A percentile compares a stretch with the other conserved stretches of the same genome.
Evolutionary conservation across 495 filamentous ascomycete genomes (phyloP).

Genomic region (Daldinia bambusicola): DNA sequence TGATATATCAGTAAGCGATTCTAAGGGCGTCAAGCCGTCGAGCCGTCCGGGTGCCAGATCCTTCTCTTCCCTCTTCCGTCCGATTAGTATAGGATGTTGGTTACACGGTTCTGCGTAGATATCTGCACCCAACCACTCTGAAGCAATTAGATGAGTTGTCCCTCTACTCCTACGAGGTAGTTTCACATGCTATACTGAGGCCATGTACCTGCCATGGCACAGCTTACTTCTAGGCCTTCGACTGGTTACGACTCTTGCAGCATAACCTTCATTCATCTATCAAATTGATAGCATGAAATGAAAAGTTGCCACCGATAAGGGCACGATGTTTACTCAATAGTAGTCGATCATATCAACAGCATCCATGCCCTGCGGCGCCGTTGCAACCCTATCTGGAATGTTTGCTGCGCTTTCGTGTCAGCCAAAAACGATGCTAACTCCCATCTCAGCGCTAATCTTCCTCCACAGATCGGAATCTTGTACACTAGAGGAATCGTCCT

Average conservation of each 20-base stretch:
- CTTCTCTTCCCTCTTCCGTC: constrained; percentile 3
- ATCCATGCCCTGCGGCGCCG: constrained; percentile 1
- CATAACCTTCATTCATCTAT: background rate
- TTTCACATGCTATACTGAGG: constrained; percentile 7
- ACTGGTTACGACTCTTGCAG: constrained; percentile 2
- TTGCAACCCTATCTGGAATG: background rate
- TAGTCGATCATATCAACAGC: constrained; percentile 6
- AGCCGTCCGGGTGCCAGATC: constrained; percentile 15
- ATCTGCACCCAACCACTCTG: constrained; percentile 27
- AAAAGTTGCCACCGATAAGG: constrained; percentile 9
- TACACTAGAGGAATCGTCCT: constrained; percentile 39
- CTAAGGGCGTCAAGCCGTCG: constrained; percentile 12
- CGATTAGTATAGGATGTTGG: constrained; percentile 15
- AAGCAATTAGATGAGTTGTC: constrained; percentile 8
- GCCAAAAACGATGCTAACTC: constrained; percentile 66
- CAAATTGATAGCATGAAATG: constrained; percentile 8
- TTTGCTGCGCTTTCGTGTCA: constrained; percentile 43
- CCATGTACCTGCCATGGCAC: background rate
- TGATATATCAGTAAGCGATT: constrained; percentile 26
- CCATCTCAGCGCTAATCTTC: constrained; percentile 61
- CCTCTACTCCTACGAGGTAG: constrained; percentile 3
- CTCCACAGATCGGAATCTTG: constrained; percentile 55
- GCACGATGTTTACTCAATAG: constrained; percentile 1
- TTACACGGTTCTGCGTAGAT: constrained; percentile 28
- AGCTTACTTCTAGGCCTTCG: constrained; percentile 8